Percentiles rank a stretch among this genome's conserved stretches.
Evolutionary conservation across 805 yeast genomes (phyloP).

Genomic region (Candida sphagnicola): DNA sequence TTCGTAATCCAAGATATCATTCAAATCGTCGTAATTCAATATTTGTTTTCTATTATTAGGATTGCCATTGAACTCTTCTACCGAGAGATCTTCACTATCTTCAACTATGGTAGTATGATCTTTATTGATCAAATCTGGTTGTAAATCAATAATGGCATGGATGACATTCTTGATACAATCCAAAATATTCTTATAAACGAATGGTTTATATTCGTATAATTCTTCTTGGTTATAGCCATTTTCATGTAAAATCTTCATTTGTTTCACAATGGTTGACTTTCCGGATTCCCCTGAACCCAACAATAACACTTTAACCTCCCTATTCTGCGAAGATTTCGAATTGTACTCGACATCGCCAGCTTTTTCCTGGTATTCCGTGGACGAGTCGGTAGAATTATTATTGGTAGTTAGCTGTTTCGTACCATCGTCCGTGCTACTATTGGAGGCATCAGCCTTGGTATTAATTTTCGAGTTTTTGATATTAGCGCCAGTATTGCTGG

Average conservation of each 20-base stretch:
- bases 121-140: conserved; percentile 32
- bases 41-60: conserved; percentile 13
- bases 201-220: conserved; percentile 67
- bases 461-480: conserved; percentile 3
- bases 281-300: conserved; percentile 89
- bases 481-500: neutral
- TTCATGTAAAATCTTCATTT: conserved; percentile 75
- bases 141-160: conserved; percentile 57
- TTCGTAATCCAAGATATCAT: conserved; percentile 43
- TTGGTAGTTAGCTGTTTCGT: conserved; percentile 1
- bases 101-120: conserved; percentile 6
- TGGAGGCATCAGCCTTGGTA: neutral
- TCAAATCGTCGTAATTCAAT: conserved; percentile 35
- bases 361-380: conserved; percentile 3
- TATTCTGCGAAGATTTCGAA: conserved; percentile 12
- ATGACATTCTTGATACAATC: conserved; percentile 73
- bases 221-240: conserved; percentile 71
- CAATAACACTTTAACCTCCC: conserved; percentile 67
- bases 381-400: conserved; percentile 6
- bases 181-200: conserved; percentile 71
- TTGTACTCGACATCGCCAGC: conserved; percentile 9
- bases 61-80: conserved; percentile 3
- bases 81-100: conserved; percentile 1
- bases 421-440: conserved; percentile 1
- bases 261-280: conserved; percentile 76